Evolutionary conservation across 768 basidiomycete species (phyloP).

Genomic region (Cubamyces sp.): DNA sequence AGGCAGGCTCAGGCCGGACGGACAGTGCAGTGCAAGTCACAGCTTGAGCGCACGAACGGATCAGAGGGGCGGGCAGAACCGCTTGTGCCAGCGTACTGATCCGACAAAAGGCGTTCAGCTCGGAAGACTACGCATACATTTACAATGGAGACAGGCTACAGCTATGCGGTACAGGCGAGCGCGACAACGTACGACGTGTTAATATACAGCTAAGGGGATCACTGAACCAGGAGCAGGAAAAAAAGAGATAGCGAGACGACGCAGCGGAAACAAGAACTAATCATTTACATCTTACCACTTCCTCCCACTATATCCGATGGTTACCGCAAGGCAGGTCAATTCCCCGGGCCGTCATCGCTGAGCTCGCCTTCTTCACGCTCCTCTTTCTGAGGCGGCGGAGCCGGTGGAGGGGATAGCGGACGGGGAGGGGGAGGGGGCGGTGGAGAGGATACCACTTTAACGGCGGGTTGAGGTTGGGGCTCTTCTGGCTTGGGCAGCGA

Average conservation of each 20-base stretch:
- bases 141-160: conserved; percentile 24
- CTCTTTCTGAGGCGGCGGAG: conserved; percentile 18
- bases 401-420: background rate
- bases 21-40: too few relatives aligned
- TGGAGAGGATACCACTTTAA: background rate
- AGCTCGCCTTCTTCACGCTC: conserved; percentile 32
- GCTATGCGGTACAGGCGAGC: conserved; percentile 24
- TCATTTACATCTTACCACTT: conserved; percentile 1
- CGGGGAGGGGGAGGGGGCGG: conserved; percentile 1
- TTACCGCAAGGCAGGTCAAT: background rate
- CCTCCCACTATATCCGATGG: background rate
- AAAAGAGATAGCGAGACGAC: background rate
- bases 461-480: background rate
- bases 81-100: too few relatives aligned
- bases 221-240: background rate
- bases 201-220: conserved; percentile 15
- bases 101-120: background rate
- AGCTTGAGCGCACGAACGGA: too few relatives aligned
- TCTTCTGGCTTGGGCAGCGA: background rate
- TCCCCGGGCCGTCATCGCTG: conserved; percentile 13
- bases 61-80: too few relatives aligned
- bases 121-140: conserved; percentile 12
- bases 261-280: background rate
- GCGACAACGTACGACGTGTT: conserved; percentile 17
- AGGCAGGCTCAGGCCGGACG: too few relatives aligned